A percentile compares a stretch with the other conserved stretches of the same genome.
These are phyloP conservation scores for Rosa chinensis DNA, from an alignment of 306 rosid genomes.

Conservation along the genomic window DNA sequence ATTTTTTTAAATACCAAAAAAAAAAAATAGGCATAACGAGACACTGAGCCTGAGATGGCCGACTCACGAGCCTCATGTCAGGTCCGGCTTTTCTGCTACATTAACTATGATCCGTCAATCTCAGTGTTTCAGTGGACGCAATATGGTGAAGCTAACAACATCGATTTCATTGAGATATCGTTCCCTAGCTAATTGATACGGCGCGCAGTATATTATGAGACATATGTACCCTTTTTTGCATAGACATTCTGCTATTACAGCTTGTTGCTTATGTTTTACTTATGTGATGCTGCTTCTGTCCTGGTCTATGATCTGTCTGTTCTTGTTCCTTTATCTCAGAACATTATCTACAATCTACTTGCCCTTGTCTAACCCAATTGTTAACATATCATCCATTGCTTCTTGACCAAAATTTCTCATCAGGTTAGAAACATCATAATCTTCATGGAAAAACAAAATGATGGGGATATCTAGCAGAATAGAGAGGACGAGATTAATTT, in stretches of 20 bases:
- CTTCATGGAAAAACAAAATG: constrained; percentile 9
- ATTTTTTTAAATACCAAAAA: no score
- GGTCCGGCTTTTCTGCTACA: background rate
- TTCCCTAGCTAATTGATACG: background rate
- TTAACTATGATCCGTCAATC: no score
- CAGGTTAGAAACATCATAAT: constrained; percentile 24
- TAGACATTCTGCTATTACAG: constrained; percentile 25
- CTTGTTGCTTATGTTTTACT: constrained; percentile 25
- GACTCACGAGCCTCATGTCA: no score
- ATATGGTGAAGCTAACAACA: background rate
- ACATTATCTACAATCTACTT: constrained; percentile 1
- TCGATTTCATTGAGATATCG: no score
- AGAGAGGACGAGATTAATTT: constrained; percentile 5
- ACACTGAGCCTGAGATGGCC: no score
- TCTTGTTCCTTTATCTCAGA: constrained; percentile 18
- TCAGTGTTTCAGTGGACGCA: background rate
- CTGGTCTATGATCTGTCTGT: constrained; percentile 12
- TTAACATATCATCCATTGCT: constrained; percentile 29
- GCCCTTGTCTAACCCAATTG: constrained; percentile 31
- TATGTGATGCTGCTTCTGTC: constrained; percentile 3
- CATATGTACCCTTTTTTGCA: constrained; percentile 38
- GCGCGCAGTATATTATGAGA: background rate
- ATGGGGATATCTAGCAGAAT: constrained; percentile 26
- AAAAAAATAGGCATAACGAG: no score
- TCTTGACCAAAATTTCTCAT: constrained; percentile 39